A percentile compares a stretch with the other conserved stretches of the same genome.
Evolutionary conservation across 1,139 yeast genomes (phyloP).

Genomic region (Yarrowia galli): DNA sequence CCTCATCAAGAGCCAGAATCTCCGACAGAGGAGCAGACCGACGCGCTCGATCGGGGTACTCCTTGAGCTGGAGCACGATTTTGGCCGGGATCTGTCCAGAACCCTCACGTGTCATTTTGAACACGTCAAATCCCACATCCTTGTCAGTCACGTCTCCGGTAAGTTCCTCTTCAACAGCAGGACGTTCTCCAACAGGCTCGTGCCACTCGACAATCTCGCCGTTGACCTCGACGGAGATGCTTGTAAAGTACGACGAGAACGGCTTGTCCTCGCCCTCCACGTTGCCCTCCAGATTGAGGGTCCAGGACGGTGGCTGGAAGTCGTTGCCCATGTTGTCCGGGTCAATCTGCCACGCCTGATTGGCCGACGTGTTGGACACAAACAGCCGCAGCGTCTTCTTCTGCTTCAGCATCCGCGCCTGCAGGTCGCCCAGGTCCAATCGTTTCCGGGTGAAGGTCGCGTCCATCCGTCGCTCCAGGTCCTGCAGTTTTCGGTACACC

Average conservation of each 20-base stretch:
- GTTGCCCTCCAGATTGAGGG: conserved; percentile 16
- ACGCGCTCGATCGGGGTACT: conserved; percentile 68
- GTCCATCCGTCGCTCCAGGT: conserved; percentile 82
- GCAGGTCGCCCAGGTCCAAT: conserved; percentile 80
- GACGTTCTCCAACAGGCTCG: conserved; percentile 52
- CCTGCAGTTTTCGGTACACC: conserved; percentile 70
- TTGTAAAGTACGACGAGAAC: conserved; percentile 75
- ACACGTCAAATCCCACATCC: conserved; percentile 74
- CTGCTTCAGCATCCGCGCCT: conserved; percentile 53
- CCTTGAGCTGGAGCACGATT: conserved; percentile 82
- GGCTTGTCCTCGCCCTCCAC: conserved; percentile 33
- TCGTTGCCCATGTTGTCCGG: conserved; percentile 38
- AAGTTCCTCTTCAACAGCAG: conserved; percentile 35
- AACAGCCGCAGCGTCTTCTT: conserved; percentile 74
- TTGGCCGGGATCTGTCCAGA: conserved; percentile 68
- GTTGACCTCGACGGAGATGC: conserved; percentile 78
- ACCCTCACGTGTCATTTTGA: conserved; percentile 86
- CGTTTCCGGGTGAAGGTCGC: conserved; percentile 81
- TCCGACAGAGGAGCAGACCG: conserved; percentile 70
- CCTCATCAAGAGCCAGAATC: conserved; percentile 76
- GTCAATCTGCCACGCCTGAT: conserved; percentile 86
- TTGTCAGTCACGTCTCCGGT: conserved; percentile 41
- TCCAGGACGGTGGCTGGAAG: conserved; percentile 26
- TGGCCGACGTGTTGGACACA: conserved; percentile 79
- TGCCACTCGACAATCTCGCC: conserved; percentile 69